Evolutionary conservation across 2,329 filamentous ascomycete species (phyloP), one percentile per base, ranked within the genome.

Genomic region (Akanthomyces muscarius): DNA sequence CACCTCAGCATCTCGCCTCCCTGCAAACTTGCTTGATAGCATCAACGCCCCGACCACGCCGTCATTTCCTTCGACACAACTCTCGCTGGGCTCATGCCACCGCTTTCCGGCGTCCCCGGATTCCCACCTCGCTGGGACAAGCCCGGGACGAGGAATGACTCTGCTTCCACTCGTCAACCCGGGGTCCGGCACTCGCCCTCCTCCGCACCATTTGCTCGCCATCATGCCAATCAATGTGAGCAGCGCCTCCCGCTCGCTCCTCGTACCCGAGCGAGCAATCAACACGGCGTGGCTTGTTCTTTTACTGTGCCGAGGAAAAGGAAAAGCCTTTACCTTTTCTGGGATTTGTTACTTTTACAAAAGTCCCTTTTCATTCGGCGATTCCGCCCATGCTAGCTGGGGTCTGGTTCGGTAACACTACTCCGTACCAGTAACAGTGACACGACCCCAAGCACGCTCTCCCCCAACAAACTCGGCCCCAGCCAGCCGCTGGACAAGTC

Each of bases 1-100:
- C 7, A 2, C 33, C 33, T 36, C 10, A 3, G 7, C 33, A 33
- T 33, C 30, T 33, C 30, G 30, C 21, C 1, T 36, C 33, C 33
- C 33, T 36, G 33, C 33, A 36, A 36, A 36, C 33, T 21, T 18
- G 54, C 54, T 36, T 30, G 54, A 57, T 57, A 57, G 41, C 54
- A 57, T 57, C 54, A 36, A 57, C 54, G 54, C 54, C 41, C 25
- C 54, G 41, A 57, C 54, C 41, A 42, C 18, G 54, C 52, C 54
- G 7, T 45, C 41, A 56, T 44, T 56, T 56, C 25, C 25, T 33
- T 16, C 11, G 13, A 30, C n/a, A 16, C 21, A 5, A 25, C 21
- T 54, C 41, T 41, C 7, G 33, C 10, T 28, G 5, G 23, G n/a
- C 21, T 48, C 33, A 18, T 51, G 18, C 21, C 13, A 16, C 33